Base-by-base conservation (phyloP, 352 stramenopile species). In the Globisporangium iwayamae region DNA sequence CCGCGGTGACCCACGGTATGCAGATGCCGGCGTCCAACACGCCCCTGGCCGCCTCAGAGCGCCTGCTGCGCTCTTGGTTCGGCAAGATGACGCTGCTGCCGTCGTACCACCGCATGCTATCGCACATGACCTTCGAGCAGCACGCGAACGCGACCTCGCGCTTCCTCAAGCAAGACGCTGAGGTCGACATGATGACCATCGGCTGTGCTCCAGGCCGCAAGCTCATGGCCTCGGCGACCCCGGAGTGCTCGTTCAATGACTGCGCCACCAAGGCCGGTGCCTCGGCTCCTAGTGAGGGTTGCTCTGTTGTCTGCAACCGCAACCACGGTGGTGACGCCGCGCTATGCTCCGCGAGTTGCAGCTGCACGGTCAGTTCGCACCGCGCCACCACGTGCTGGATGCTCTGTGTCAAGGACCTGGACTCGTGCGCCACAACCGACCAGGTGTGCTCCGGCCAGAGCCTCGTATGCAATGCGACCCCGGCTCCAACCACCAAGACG, bases 51-150 rank as follows among this genome's bases (percentile, higher is more conserved):
- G 45, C 56, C 5, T 32, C 30, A 9, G 67, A 82, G 54, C 75
- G 75, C 20, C 56, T 84, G 50, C 59, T 83, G 38, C 78, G 78
- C 34, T 69, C 73, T 20, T 86, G 75, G 73, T 86, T 84, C 48
- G 78, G 78, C 68, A 86, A 84, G 73, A 86, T 86, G 78, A 86
- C 74, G 57, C 67, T 86, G 64, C 59, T 86, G 39, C 78, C 78
- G 56, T 71, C 72, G 28, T 74, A 84, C 67, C 78, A 86, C 52
- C 75, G 73, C 62, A 83, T 86, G 76, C 65, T 81, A 20, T 57
- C 62, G 3, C 63, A 83, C 18, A 71, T 82, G 52, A 76, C 75
- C 39, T 86, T 85, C 52, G 73, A 68, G 50, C 70, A 72, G 63
- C 75, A 83, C 54, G 65, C 65, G 32, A 72, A 81, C 60, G 65